phyloP scores from a whole-genome alignment of 805 yeast genomes.

The Candida glaebosa region DNA sequence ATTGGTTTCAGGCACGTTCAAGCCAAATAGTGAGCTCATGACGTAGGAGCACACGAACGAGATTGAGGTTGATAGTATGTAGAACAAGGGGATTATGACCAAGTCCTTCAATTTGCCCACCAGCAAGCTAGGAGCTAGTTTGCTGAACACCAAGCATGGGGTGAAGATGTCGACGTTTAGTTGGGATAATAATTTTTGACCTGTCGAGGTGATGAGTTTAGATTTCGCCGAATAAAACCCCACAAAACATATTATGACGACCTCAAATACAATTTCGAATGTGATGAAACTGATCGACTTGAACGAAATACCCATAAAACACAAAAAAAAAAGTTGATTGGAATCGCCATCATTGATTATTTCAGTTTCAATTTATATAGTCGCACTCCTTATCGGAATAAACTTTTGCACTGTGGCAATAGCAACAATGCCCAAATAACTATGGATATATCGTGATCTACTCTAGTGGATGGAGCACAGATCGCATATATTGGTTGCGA shows the following conservation, averaged over 20 bases:
- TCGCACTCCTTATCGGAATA: background rate
- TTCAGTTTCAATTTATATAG: background rate
- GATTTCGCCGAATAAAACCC: conserved; percentile 82
- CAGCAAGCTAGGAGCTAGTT: conserved; percentile 64
- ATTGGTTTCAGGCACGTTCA: conserved; percentile 76
- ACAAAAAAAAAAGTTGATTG: too few relatives aligned
- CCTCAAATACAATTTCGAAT: conserved; percentile 88
- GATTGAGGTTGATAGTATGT: conserved; percentile 75
- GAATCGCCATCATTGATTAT: too few relatives aligned
- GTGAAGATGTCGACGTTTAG: conserved; percentile 91
- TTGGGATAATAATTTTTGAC: conserved; percentile 73
- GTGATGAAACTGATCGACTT: conserved; percentile 60
- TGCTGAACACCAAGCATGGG: conserved; percentile 90
- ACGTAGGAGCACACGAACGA: conserved; percentile 61
- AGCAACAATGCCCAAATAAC: too few relatives aligned
- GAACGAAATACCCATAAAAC: conserved; percentile 27
- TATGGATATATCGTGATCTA: too few relatives aligned
- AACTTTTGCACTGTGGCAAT: background rate
- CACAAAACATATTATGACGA: conserved; percentile 77
- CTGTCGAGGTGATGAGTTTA: conserved; percentile 64
- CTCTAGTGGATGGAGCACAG: too few relatives aligned
- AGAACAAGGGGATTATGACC: conserved; percentile 79
- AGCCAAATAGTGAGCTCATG: conserved; percentile 48
- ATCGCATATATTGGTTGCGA: too few relatives aligned
- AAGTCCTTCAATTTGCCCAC: conserved; percentile 76